Conservation (phyloP, 2,329 filamentous ascomycete species). For the Xylaria sp. region DNA sequence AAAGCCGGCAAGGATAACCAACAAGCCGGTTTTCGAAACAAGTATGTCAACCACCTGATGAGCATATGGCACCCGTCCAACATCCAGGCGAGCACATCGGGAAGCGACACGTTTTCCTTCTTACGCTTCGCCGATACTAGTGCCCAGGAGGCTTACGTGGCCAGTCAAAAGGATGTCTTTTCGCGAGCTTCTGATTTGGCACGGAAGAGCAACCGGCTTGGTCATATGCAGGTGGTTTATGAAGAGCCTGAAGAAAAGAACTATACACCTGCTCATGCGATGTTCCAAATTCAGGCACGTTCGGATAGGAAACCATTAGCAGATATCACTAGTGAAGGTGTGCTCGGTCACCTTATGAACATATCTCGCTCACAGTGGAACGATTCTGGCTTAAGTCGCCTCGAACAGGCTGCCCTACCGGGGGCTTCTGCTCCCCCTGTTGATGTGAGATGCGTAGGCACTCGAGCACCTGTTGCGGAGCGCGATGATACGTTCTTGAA, state of each 20-base stretch:
- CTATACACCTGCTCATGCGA: constrained; percentile 66
- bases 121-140: constrained; percentile 80
- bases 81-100: constrained; percentile 57
- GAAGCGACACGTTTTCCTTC: constrained; percentile 74
- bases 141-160: constrained; percentile 62
- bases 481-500: constrained; percentile 76
- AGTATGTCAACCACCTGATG: constrained; percentile 74
- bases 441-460: constrained; percentile 69
- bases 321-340: constrained; percentile 65
- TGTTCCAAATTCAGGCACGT: constrained; percentile 75
- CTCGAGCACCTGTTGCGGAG: constrained; percentile 56
- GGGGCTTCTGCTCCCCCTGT: constrained; percentile 80
- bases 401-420: constrained; percentile 79
- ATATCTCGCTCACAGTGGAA: constrained; percentile 62
- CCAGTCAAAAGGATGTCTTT: constrained; percentile 66
- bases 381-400: constrained; percentile 64
- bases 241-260: constrained; percentile 56
- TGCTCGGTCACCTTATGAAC: constrained; percentile 72
- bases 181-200: constrained; percentile 62
- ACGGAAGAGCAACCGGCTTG: constrained; percentile 54
- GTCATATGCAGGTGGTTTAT: constrained; percentile 63
- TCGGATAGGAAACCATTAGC: constrained; percentile 61
- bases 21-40: constrained; percentile 72
- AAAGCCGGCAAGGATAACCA: constrained; percentile 68
- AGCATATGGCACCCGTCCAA: constrained; percentile 86